A percentile compares a stretch with the other conserved stretches of the same genome.
phyloP scores from a whole-genome alignment of 164 flowering plant species.

The Dillenia turbinata region DNA sequence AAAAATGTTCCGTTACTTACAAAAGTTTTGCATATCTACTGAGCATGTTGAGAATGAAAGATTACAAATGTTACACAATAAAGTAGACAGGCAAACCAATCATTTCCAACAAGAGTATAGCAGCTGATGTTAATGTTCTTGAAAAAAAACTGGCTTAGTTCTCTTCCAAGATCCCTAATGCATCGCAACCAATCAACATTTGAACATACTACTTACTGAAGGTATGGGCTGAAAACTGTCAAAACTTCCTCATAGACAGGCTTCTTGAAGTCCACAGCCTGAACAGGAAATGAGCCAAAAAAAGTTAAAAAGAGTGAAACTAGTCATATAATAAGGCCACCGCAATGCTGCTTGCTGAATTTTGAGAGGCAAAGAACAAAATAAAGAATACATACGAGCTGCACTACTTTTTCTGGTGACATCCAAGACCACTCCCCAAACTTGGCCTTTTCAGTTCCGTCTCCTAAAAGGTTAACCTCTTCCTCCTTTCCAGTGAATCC shows the following conservation, averaged over 20 bases:
- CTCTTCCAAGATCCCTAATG: no score
- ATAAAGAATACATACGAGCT: conserved; percentile 44
- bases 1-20: no score
- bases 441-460: conserved; percentile 87
- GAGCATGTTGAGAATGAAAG: no score
- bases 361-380: no score
- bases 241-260: conserved; percentile 82
- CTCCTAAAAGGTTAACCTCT: conserved; percentile 90
- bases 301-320: not conserved
- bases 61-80: no score
- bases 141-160: no score
- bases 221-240: conserved; percentile 51
- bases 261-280: conserved; percentile 94
- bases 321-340: not conserved
- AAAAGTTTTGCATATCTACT: no score
- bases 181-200: not conserved
- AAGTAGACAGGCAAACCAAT: no score
- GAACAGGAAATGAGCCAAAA: conserved; percentile 18
- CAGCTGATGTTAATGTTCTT: no score
- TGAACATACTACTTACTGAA: conserved; percentile 28
- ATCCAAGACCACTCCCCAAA: conserved; percentile 96
- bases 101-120: no score
- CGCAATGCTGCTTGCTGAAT: no score
- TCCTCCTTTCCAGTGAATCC: conserved; percentile 81
- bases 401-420: conserved; percentile 65